These are phyloP conservation scores for Phytophthora idaei DNA, from an alignment of 352 stramenopile species.

Conservation along the genomic window DNA sequence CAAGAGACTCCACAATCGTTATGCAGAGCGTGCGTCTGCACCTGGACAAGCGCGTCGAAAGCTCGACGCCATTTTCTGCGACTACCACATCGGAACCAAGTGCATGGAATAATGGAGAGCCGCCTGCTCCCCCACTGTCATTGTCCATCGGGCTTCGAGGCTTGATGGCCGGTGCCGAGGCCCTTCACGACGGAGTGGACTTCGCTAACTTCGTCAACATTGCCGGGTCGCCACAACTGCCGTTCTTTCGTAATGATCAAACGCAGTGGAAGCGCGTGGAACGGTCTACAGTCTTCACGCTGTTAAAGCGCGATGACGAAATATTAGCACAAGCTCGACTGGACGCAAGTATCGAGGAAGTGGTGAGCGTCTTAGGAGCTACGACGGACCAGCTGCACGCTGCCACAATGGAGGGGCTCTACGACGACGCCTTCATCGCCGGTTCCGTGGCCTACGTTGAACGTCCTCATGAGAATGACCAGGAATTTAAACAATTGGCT, in stretches of 20 bases:
- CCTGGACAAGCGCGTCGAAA: neutral
- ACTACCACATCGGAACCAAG: constrained; percentile 11
- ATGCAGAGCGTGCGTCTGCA: too few species aligned
- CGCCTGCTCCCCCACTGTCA: constrained; percentile 18
- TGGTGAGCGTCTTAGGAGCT: constrained; percentile 30
- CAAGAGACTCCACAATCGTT: too few species aligned
- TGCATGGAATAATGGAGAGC: constrained; percentile 24
- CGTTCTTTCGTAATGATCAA: constrained; percentile 11
- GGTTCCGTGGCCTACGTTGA: constrained; percentile 34
- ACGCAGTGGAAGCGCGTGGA: constrained; percentile 32
- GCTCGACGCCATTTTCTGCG: constrained; percentile 6
- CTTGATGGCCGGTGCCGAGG: constrained; percentile 20
- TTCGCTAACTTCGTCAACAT: constrained; percentile 24
- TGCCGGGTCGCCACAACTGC: constrained; percentile 21
- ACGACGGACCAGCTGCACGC: constrained; percentile 24
- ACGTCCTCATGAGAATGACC: constrained; percentile 12
- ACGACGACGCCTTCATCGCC: constrained; percentile 39
- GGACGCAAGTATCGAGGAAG: constrained; percentile 40
- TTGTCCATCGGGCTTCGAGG: constrained; percentile 21
- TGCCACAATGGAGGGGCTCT: constrained; percentile 42
- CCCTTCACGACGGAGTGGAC: constrained; percentile 26
- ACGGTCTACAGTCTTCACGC: constrained; percentile 20
- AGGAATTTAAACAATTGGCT: constrained; percentile 19
- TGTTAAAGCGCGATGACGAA: constrained; percentile 32
- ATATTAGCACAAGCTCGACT: constrained; percentile 33